These are phyloP conservation scores for Wickerhamiella lipophila DNA, from an alignment of 805 yeast genomes.

Conservation along the genomic window DNA sequence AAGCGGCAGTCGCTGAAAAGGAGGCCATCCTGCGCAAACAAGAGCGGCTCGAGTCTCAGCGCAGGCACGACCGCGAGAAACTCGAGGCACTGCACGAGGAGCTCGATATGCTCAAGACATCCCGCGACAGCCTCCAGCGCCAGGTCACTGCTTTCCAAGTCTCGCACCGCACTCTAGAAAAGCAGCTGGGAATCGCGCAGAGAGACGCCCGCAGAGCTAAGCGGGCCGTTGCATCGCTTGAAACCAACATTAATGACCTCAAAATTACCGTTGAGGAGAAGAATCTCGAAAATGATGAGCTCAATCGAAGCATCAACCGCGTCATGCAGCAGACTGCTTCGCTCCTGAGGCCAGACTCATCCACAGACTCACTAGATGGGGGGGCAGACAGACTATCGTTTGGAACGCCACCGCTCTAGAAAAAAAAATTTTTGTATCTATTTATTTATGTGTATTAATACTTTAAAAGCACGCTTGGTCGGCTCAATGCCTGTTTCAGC, in stretches of 20 bases:
- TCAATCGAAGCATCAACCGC: conserved; percentile 21
- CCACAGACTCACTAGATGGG: background rate
- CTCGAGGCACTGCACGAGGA: conserved; percentile 18
- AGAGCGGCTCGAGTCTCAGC: conserved; percentile 11
- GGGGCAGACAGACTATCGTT: background rate
- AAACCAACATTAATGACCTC: conserved; percentile 25
- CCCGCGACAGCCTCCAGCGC: conserved; percentile 23
- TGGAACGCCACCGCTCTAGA: background rate
- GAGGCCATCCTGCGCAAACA: conserved; percentile 11
- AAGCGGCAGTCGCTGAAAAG: conserved; percentile 11
- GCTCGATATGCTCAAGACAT: conserved; percentile 19
- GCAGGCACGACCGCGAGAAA: conserved; percentile 9
- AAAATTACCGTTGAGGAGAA: conserved; percentile 28
- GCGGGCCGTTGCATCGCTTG: conserved; percentile 20
- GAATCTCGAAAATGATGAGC: conserved; percentile 28
- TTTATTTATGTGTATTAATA: background rate
- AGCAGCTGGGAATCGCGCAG: conserved; percentile 19
- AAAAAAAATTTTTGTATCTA: conserved; percentile 1
- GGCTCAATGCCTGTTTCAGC: too few relatives aligned
- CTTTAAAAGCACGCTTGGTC: too few relatives aligned
- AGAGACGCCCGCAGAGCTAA: conserved; percentile 21
- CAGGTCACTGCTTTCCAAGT: conserved; percentile 25
- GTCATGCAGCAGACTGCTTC: conserved; percentile 14
- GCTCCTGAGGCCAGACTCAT: conserved; percentile 9
- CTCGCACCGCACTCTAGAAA: conserved; percentile 21